Conservation (phyloP, 768 basidiomycete species). For the Suillus americanus region DNA sequence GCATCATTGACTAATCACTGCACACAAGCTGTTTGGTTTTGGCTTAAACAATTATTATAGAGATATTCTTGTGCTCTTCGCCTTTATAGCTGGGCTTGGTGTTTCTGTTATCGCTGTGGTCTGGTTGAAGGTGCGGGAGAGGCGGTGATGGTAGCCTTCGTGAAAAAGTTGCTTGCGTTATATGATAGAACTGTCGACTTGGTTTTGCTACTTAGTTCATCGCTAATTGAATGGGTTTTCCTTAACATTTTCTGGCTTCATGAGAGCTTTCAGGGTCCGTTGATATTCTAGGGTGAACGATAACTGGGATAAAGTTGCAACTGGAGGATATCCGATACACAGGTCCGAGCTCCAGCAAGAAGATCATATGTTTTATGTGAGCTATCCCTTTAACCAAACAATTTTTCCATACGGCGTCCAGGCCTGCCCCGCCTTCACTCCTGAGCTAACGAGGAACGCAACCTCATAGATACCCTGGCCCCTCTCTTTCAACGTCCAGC, state of each 20-base stretch:
- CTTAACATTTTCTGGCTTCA: background rate
- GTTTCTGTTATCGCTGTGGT: conserved; percentile 72
- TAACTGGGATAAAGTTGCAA: background rate
- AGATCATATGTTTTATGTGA: background rate
- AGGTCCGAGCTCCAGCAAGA: background rate
- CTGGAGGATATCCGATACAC: background rate
- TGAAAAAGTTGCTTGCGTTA: background rate
- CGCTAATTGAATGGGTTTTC: background rate
- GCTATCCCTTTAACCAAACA: conserved; percentile 34
- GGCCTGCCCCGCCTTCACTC: conserved; percentile 29
- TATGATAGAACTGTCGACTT: background rate
- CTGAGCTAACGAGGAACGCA: conserved; percentile 41
- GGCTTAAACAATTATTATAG: conserved; percentile 80
- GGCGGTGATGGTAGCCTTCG: conserved; percentile 43
- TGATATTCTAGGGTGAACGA: background rate
- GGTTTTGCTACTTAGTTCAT: background rate
- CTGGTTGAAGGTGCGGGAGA: conserved; percentile 75
- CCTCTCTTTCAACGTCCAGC: conserved; percentile 24
- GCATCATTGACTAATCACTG: background rate
- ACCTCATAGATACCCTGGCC: conserved; percentile 53
- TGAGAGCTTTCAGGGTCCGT: background rate
- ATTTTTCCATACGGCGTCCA: conserved; percentile 53
- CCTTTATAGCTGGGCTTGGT: conserved; percentile 80
- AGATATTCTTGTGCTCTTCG: conserved; percentile 85
- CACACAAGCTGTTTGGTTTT: conserved; percentile 79